Evolutionary conservation across 805 yeast species (phyloP).

Genomic region (Teunomyces gatunensis): DNA sequence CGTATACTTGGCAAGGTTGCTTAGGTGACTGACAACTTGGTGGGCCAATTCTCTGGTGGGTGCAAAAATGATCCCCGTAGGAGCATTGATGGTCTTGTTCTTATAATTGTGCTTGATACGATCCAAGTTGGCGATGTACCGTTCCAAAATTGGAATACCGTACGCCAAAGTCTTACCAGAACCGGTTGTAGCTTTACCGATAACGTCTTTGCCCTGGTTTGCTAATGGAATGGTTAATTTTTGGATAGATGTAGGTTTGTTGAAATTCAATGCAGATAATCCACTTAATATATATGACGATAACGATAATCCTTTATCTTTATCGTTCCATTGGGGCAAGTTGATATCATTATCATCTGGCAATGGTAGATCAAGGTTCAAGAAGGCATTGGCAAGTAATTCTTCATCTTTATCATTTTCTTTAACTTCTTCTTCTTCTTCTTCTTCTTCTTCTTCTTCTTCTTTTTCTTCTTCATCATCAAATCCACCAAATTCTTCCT

Average conservation of each 20-base stretch:
- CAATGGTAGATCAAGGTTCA: constrained; percentile 18
- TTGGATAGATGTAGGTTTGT: constrained; percentile 83
- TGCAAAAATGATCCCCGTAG: constrained; percentile 79
- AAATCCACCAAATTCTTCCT: constrained; percentile 27
- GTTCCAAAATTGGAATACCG: constrained; percentile 87
- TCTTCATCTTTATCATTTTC: constrained; percentile 12
- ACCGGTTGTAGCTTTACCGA: constrained; percentile 97
- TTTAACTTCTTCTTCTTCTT: neutral
- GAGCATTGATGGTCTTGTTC: constrained; percentile 32
- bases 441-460: constrained; percentile 4
- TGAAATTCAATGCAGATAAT: constrained; percentile 55
- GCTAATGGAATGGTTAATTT: constrained; percentile 70
- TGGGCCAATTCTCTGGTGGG: constrained; percentile 97
- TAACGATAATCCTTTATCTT: constrained; percentile 40
- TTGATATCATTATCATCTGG: constrained; percentile 40
- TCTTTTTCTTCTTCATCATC: constrained; percentile 15
- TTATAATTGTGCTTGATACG: constrained; percentile 13
- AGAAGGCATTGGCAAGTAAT: constrained; percentile 31
- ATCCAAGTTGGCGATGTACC: constrained; percentile 35
- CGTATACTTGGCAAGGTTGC: constrained; percentile 49
- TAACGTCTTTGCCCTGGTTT: constrained; percentile 69
- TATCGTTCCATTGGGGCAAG: constrained; percentile 60
- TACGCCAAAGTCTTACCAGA: constrained; percentile 97
- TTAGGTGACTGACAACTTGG: constrained; percentile 83
- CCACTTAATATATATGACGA: constrained; percentile 63